Evolutionary conservation across 2,329 filamentous ascomycete genomes (phyloP), one percentile per base, ranked within the genome.

Genomic region (Exophiala oligosperma): DNA sequence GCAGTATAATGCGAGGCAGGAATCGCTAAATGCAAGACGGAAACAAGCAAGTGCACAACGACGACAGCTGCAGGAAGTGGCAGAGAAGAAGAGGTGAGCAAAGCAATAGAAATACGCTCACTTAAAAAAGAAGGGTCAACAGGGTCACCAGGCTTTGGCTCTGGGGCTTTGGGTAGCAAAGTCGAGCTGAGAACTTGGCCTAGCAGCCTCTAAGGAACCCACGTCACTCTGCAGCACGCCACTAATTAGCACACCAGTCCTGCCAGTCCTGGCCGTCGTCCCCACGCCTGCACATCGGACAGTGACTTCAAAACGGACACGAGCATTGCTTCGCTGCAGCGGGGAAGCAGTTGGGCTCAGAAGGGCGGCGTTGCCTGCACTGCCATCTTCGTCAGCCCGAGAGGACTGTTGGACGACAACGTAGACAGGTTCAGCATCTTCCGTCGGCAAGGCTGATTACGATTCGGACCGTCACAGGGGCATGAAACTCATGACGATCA

Each of bases 221-320:
- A 29, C 52, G 56, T 59, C 52, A 50, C 41, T 50, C 28, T 51
- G 46, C 44, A 54, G 51, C 56, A 59, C 51, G 37, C 44, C 32
- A 43, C 21, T 29, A 17, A 47, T 28, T 26, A 56, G 32, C 26
- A 47, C 11, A 47, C 35, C 38, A 56, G 21, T 38, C 35, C 23
- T 41, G 24, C 35, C n/a, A 48, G 40, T 53, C 35, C 23, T 41
- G 24, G 21, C n/a, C 38, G 40, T 53, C 26, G 11, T 35, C 32
- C 32, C 32, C 48, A 51, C 17, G 5, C n/a, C 28, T 28, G 26
- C 23, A 26, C 24, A 29, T 24, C 11, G 37, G 12, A 40, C 37
- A 40, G n/a, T 40, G 37, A 4, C 11, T 40, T 43, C 21, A 23
- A 43, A 43, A 43, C 4, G 21, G n/a, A 43, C 21, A 11, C 14